phyloP scores from a whole-genome alignment of 2,329 filamentous ascomycete species.

The Fusarium continuum region DNA sequence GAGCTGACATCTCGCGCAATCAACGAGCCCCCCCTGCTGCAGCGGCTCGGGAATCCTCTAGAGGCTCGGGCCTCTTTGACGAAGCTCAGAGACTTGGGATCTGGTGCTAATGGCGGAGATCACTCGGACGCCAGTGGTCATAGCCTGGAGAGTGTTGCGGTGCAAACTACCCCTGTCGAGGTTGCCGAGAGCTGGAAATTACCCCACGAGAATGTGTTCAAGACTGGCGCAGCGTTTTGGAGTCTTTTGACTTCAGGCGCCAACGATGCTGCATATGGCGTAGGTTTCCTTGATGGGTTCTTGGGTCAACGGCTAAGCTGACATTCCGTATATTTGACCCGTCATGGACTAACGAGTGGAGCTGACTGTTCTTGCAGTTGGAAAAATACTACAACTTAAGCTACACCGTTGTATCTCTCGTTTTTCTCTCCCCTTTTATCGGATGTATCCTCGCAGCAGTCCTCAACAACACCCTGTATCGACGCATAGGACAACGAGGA shows the following conservation, averaged over 20 bases:
- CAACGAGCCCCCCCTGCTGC: slow-evolving; percentile 6
- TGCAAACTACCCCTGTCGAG: not conserved
- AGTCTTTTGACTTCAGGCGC: slow-evolving; percentile 66
- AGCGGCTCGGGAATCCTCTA: not conserved
- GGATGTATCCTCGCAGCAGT: slow-evolving; percentile 71
- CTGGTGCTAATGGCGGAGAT: not conserved
- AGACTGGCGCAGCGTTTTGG: slow-evolving; percentile 64
- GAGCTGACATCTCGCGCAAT: slow-evolving; percentile 25
- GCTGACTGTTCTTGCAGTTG: slow-evolving; percentile 25
- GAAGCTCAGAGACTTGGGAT: slow-evolving; percentile 6
- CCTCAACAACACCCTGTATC: slow-evolving; percentile 62
- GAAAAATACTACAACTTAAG: slow-evolving; percentile 65
- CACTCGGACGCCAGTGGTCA: not conserved
- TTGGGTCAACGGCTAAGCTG: not conserved
- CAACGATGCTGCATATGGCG: slow-evolving; percentile 67
- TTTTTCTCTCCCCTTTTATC: slow-evolving; percentile 72
- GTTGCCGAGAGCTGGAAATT: slow-evolving; percentile 34
- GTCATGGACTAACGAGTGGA: too few species aligned
- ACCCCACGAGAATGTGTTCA: slow-evolving; percentile 53
- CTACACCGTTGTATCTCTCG: slow-evolving; percentile 70
- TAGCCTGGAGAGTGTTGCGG: slow-evolving; percentile 12
- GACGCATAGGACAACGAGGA: slow-evolving; percentile 53
- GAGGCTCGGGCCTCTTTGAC: not conserved
- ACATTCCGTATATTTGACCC: too few species aligned
- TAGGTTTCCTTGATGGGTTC: slow-evolving; percentile 48